Conservation (phyloP, 1,139 yeast species). For the Kodamaea fungicola region DNA sequence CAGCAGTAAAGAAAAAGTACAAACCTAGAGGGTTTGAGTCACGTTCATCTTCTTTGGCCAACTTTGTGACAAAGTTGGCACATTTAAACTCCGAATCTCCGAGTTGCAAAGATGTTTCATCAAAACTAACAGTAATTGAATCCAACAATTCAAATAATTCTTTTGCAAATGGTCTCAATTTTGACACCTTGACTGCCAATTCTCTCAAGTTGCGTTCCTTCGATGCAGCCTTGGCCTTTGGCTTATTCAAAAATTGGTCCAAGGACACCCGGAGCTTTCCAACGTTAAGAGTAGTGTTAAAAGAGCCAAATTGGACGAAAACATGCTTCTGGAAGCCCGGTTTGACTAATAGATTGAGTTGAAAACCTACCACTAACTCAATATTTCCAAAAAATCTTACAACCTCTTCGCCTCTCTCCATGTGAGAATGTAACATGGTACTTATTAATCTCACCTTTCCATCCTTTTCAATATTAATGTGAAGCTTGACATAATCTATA, state of each 20-base stretch:
- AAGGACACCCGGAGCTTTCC: conserved; percentile 9
- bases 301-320: conserved; percentile 14
- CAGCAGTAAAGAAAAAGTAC: conserved; percentile 23
- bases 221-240: not conserved
- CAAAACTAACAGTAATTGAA: conserved; percentile 19
- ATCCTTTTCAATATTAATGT: conserved; percentile 17
- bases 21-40: conserved; percentile 13
- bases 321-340: conserved; percentile 12
- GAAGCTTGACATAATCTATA: conserved; percentile 32
- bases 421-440: conserved; percentile 29
- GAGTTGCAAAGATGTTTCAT: conserved; percentile 27
- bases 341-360: conserved; percentile 22
- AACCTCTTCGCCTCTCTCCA: conserved; percentile 18
- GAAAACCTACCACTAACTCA: conserved; percentile 26
- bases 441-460: conserved; percentile 21
- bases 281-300: conserved; percentile 19
- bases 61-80: conserved; percentile 20
- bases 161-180: conserved; percentile 1
- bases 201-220: not conserved
- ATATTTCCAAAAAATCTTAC: conserved; percentile 29
- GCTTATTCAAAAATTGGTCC: not conserved
- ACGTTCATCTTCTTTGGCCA: conserved; percentile 12
- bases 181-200: not conserved
- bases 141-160: conserved; percentile 11
- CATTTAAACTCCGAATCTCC: conserved; percentile 16